Percentiles rank a stretch among this genome's conserved stretches.
These are phyloP conservation scores for Massarina eburnea DNA, from an alignment of 2,329 filamentous ascomycete genomes.

Conservation along the genomic window DNA sequence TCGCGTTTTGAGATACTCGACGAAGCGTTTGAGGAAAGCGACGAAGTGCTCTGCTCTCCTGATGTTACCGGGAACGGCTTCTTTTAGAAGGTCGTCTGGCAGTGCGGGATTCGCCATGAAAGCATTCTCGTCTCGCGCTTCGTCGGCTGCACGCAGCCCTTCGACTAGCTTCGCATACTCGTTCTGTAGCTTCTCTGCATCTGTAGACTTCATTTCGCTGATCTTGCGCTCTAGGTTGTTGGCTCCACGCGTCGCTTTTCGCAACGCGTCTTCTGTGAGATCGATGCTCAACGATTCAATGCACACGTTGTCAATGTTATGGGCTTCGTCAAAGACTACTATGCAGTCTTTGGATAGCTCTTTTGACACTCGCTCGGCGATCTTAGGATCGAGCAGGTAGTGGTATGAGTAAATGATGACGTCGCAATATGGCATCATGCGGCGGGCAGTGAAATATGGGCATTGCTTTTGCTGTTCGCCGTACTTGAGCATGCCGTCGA, in stretches of 20 bases:
- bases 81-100: constrained; percentile 90
- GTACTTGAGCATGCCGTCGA: constrained; percentile 85
- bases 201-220: constrained; percentile 90
- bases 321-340: constrained; percentile 96
- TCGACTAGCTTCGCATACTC: constrained; percentile 96
- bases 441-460: constrained; percentile 91
- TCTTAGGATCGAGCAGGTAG: constrained; percentile 96
- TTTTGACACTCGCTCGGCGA: constrained; percentile 90
- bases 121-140: constrained; percentile 87
- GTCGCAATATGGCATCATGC: constrained; percentile 99
- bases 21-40: constrained; percentile 91
- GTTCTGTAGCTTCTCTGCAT: constrained; percentile 89
- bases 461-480: constrained; percentile 96
- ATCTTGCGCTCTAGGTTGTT: constrained; percentile 90
- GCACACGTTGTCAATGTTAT: constrained; percentile 99
- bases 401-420: constrained; percentile 99
- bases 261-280: constrained; percentile 89
- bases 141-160: constrained; percentile 82
- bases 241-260: constrained; percentile 87
- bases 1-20: constrained; percentile 95
- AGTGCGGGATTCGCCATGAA: constrained; percentile 97
- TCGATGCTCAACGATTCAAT: constrained; percentile 98
- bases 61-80: constrained; percentile 96
- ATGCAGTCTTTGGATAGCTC: constrained; percentile 98
- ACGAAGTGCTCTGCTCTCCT: constrained; percentile 94